Percentiles rank a stretch among this genome's conserved stretches.
Evolutionary conservation across 805 yeast species (phyloP).

Genomic region (Candida sithepensis): DNA sequence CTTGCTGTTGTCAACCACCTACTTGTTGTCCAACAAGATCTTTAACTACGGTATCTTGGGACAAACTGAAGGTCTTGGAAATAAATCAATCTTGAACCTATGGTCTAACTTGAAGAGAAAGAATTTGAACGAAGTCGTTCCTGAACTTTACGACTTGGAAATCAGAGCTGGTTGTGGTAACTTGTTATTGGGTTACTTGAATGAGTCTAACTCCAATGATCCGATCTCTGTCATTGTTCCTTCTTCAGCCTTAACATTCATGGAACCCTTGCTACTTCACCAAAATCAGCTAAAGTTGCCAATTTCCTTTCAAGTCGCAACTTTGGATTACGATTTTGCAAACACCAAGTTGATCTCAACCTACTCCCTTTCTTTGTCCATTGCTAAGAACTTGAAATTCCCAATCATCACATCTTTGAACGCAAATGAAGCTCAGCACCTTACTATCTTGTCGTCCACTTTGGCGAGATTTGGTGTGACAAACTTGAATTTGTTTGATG

Average conservation of each 20-base stretch:
- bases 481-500: conserved; percentile 75
- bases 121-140: conserved; percentile 56
- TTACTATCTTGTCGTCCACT: conserved; percentile 60
- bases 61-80: conserved; percentile 24
- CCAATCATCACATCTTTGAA: conserved; percentile 69
- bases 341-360: conserved; percentile 56
- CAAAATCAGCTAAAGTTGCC: conserved; percentile 41
- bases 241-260: conserved; percentile 61
- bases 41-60: conserved; percentile 70
- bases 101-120: conserved; percentile 55
- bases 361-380: conserved; percentile 55
- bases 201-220: conserved; percentile 18
- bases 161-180: conserved; percentile 83
- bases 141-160: conserved; percentile 59
- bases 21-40: conserved; percentile 46
- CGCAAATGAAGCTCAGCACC: conserved; percentile 61
- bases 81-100: conserved; percentile 55
- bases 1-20: conserved; percentile 52
- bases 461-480: conserved; percentile 63
- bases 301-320: conserved; percentile 69
- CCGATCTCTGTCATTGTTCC: conserved; percentile 49
- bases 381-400: conserved; percentile 59
- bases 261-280: conserved; percentile 56
- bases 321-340: conserved; percentile 62
- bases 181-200: conserved; percentile 69